These are phyloP conservation scores for Xerocomellus intermedius DNA, from an alignment of 768 basidiomycete species.

Conservation along the genomic window DNA sequence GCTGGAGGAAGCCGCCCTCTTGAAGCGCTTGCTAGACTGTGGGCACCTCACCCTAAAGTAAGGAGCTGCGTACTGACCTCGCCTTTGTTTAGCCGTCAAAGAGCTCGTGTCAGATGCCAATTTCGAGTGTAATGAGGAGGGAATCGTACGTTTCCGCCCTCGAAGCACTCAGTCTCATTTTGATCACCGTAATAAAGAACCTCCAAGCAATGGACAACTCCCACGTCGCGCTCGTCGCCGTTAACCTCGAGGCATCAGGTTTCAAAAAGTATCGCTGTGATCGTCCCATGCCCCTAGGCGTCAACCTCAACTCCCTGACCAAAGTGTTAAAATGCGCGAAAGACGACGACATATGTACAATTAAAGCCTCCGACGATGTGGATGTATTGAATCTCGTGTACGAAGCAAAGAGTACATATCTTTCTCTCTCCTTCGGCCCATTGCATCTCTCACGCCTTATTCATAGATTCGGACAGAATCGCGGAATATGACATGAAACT, in stretches of 20 bases:
- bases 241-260: conserved; percentile 72
- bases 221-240: conserved; percentile 94
- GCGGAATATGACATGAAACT: conserved; percentile 99
- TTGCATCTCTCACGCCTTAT: not conserved
- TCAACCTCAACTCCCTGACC: conserved; percentile 82
- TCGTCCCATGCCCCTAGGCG: conserved; percentile 87
- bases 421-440: not conserved
- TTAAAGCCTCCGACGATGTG: conserved; percentile 89
- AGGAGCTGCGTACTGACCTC: not conserved
- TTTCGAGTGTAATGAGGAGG: conserved; percentile 95
- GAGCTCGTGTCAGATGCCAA: conserved; percentile 97
- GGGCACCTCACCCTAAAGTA: conserved; percentile 23
- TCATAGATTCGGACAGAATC: conserved; percentile 81
- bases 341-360: conserved; percentile 88
- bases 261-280: conserved; percentile 93
- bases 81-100: conserved; percentile 72
- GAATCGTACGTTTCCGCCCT: conserved; percentile 56
- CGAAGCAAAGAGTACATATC: conserved; percentile 77
- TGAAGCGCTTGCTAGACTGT: conserved; percentile 96
- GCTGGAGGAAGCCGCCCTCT: conserved; percentile 78
- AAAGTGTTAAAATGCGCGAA: conserved; percentile 98
- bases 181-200: conserved; percentile 40
- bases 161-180: not conserved
- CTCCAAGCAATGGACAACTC: conserved; percentile 99
- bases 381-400: conserved; percentile 88